Conservation (phyloP, 106 monocot species). For the Apostasia ramifera region DNA sequence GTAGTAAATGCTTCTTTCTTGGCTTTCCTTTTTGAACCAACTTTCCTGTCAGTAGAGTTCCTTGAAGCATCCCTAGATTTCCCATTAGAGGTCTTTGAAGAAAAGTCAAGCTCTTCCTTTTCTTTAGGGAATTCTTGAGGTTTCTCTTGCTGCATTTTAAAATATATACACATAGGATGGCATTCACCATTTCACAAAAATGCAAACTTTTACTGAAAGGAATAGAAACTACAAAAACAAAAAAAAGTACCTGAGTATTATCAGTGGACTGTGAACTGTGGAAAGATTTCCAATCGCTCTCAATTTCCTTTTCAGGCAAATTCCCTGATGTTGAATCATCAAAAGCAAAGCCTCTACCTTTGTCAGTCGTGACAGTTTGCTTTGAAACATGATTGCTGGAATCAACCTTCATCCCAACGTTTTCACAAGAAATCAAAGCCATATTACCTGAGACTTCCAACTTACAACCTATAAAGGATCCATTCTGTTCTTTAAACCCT, state of each 20-base stretch:
- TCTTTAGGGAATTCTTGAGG: slow-evolving; percentile 11
- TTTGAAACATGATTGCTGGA: slow-evolving; percentile 12
- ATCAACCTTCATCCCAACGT: slow-evolving; percentile 4
- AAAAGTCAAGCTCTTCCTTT: neutral
- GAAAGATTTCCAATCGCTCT: slow-evolving; percentile 41
- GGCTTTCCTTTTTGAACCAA: slow-evolving; percentile 13
- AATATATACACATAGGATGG: neutral
- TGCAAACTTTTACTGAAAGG: neutral
- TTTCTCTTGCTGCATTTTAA: slow-evolving; percentile 12
- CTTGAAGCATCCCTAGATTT: slow-evolving; percentile 14
- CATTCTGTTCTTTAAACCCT: slow-evolving; percentile 8
- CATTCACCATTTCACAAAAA: neutral
- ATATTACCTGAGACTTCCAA: neutral
- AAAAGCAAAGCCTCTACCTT: slow-evolving; percentile 57
- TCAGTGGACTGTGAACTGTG: slow-evolving; percentile 22
- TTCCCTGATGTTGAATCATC: slow-evolving; percentile 43
- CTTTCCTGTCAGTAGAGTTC: slow-evolving; percentile 9
- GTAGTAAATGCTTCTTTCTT: slow-evolving; percentile 23
- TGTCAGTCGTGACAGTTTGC: slow-evolving; percentile 23
- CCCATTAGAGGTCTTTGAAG: slow-evolving; percentile 9
- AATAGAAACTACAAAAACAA: neutral
- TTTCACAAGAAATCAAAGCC: slow-evolving; percentile 9
- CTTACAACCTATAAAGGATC: too few species aligned
- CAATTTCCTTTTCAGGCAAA: slow-evolving; percentile 25
- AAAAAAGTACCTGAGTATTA: slow-evolving; percentile 29